Percentiles rank a stretch among this genome's conserved stretches.
Evolutionary conservation across 805 yeast species (phyloP).

Genomic region (Pichia paraexigua): DNA sequence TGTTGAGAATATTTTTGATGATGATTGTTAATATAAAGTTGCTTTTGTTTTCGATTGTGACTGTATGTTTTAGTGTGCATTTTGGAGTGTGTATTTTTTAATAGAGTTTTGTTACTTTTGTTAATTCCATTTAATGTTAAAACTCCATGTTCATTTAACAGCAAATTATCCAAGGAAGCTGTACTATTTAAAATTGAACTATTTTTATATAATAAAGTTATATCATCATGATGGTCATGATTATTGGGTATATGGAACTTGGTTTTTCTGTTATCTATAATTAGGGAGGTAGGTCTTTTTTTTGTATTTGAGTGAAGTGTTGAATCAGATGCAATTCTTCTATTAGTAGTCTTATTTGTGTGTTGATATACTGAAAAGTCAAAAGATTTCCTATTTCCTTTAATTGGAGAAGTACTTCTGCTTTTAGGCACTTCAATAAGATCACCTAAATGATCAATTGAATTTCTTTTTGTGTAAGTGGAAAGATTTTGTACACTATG

Average conservation of each 20-base stretch:
- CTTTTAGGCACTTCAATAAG: slow-evolving; percentile 1
- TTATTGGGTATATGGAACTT: neutral
- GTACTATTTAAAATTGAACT: neutral
- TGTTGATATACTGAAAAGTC: neutral
- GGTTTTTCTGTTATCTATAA: neutral
- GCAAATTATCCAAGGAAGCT: neutral
- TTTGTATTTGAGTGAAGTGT: slow-evolving; percentile 1
- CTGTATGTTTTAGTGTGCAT: neutral
- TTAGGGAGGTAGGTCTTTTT: slow-evolving; percentile 3
- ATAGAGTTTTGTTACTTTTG: neutral
- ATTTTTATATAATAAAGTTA: neutral
- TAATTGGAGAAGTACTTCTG: neutral
- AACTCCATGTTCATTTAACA: neutral
- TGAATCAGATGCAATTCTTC: slow-evolving; percentile 6
- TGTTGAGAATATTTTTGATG: neutral
- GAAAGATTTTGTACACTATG: slow-evolving; percentile 1
- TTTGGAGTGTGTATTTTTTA: neutral
- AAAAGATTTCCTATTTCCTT: slow-evolving; percentile 2
- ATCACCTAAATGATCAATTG: neutral
- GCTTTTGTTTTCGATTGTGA: neutral
- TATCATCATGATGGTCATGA: neutral
- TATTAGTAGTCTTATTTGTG: neutral
- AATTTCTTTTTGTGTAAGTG: neutral
- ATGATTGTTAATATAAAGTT: neutral
- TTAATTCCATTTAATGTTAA: neutral